Conservation (phyloP, 495 filamentous ascomycete species). For the Penicillium ochrochloron region DNA sequence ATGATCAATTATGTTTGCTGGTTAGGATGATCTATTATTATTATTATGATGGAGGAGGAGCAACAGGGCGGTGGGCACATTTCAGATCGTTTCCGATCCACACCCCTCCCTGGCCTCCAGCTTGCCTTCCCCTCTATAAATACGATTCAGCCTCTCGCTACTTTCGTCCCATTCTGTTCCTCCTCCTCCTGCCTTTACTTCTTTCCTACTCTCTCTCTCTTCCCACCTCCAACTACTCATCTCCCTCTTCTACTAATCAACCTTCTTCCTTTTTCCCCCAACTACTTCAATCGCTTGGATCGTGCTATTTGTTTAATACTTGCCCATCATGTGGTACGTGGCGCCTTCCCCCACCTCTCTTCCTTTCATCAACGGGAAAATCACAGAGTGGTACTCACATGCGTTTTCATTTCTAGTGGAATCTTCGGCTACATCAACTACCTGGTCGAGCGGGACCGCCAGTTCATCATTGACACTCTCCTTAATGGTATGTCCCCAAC, state of each 20-base stretch:
- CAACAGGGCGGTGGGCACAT: conserved; percentile 1
- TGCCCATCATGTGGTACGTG: conserved; percentile 46
- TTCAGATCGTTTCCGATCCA: conserved; percentile 7
- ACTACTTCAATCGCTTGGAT: conserved; percentile 8
- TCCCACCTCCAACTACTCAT: conserved; percentile 10
- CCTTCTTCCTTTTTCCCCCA: neutral
- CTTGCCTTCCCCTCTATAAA: conserved; percentile 32
- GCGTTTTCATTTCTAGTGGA: conserved; percentile 62
- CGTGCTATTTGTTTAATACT: conserved; percentile 9
- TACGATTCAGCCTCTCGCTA: conserved; percentile 26
- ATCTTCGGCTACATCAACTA: conserved; percentile 98
- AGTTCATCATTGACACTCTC: conserved; percentile 90
- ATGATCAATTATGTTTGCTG: neutral
- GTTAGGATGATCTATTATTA: conserved; percentile 4
- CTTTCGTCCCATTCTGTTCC: conserved; percentile 12
- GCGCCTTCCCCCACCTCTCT: neutral
- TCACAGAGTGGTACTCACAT: conserved; percentile 6
- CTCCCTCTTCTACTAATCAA: conserved; percentile 8
- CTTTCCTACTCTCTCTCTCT: conserved; percentile 4
- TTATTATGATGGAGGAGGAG: neutral
- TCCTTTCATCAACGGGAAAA: neutral
- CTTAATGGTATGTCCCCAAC: conserved; percentile 77
- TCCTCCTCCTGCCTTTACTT: neutral
- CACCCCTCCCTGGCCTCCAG: conserved; percentile 26
- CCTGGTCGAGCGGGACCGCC: conserved; percentile 91